A percentile compares a stretch with the other conserved stretches of the same genome.
Evolutionary conservation across 2,329 filamentous ascomycete genomes (phyloP).

Genomic region (Stachybotrys echinatus): DNA sequence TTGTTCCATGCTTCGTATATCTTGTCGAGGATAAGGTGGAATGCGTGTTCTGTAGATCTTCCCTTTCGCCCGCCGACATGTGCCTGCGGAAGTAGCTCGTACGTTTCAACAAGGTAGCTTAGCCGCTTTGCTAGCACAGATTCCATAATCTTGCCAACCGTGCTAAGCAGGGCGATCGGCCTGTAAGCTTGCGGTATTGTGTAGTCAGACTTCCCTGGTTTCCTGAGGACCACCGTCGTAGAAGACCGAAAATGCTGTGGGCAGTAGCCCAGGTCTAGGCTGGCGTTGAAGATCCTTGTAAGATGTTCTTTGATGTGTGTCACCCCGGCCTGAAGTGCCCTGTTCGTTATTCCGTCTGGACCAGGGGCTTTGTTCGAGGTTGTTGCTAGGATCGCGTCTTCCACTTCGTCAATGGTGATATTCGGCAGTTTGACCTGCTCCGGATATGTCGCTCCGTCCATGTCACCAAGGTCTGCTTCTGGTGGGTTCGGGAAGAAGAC

Average conservation of each 20-base stretch:
- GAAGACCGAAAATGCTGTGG: slow-evolving; percentile 9
- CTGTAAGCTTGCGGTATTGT: slow-evolving; percentile 11
- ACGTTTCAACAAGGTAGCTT: slow-evolving; percentile 6
- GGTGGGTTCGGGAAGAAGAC: slow-evolving; percentile 1
- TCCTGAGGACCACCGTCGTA: slow-evolving; percentile 9
- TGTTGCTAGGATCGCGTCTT: slow-evolving; percentile 6
- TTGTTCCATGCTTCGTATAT: slow-evolving; percentile 8
- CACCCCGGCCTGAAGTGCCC: slow-evolving; percentile 4
- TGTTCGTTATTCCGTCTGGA: slow-evolving; percentile 12
- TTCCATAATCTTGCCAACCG: slow-evolving; percentile 9
- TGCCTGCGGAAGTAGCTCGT: slow-evolving; percentile 4
- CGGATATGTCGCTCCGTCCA: neutral
- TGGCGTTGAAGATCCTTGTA: slow-evolving; percentile 10
- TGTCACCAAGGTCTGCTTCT: neutral
- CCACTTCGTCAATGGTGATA: slow-evolving; percentile 8
- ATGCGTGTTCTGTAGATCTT: slow-evolving; percentile 7
- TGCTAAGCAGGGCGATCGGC: slow-evolving; percentile 11
- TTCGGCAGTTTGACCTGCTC: slow-evolving; percentile 1
- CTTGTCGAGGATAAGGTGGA: slow-evolving; percentile 6
- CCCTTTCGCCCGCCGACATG: slow-evolving; percentile 7
- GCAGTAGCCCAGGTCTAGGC: slow-evolving; percentile 10
- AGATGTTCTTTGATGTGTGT: slow-evolving; percentile 9
- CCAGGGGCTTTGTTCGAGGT: slow-evolving; percentile 11
- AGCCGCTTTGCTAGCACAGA: slow-evolving; percentile 9
- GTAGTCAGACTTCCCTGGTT: slow-evolving; percentile 13